phyloP scores from a whole-genome alignment of 2,329 filamentous ascomycete genomes.

The Colletotrichum filicis region DNA sequence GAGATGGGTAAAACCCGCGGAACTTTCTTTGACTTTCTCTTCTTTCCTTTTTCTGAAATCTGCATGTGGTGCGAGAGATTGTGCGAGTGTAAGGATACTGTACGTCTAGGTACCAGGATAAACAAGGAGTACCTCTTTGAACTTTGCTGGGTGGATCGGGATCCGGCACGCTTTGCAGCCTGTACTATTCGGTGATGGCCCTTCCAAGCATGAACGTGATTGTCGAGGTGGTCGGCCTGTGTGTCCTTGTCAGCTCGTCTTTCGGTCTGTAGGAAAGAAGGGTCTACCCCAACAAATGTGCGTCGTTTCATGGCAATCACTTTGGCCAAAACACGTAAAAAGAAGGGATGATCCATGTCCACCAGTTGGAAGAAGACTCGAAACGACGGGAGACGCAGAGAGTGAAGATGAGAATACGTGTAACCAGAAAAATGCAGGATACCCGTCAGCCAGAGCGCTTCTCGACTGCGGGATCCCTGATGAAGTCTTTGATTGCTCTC shows the following conservation, averaged over 20 bases:
- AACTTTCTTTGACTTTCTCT: neutral
- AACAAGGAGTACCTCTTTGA: neutral
- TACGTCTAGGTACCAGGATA: neutral
- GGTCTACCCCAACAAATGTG: conserved; percentile 22
- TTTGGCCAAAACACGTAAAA: conserved; percentile 23
- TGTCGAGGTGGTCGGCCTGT: conserved; percentile 12
- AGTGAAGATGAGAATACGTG: neutral
- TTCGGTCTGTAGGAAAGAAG: neutral
- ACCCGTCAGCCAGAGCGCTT: conserved; percentile 33
- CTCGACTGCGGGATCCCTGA: conserved; percentile 24
- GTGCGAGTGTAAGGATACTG: neutral
- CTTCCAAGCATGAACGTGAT: neutral
- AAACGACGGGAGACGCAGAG: neutral
- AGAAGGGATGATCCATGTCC: conserved; percentile 21
- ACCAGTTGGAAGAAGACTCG: neutral
- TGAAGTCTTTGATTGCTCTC: conserved; percentile 32
- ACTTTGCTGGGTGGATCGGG: neutral
- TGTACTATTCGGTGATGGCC: neutral
- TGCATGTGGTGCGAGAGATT: neutral
- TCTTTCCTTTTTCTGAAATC: too few species aligned
- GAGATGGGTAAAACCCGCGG: neutral
- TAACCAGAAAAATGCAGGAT: conserved; percentile 15
- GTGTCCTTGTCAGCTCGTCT: conserved; percentile 18
- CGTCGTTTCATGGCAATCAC: conserved; percentile 28
- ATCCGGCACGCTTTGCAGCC: neutral